Evolutionary conservation across 1,284 basidiomycete species (phyloP), one percentile per base, ranked within the genome.

Genomic region (Coniferiporia sulphurascens): DNA sequence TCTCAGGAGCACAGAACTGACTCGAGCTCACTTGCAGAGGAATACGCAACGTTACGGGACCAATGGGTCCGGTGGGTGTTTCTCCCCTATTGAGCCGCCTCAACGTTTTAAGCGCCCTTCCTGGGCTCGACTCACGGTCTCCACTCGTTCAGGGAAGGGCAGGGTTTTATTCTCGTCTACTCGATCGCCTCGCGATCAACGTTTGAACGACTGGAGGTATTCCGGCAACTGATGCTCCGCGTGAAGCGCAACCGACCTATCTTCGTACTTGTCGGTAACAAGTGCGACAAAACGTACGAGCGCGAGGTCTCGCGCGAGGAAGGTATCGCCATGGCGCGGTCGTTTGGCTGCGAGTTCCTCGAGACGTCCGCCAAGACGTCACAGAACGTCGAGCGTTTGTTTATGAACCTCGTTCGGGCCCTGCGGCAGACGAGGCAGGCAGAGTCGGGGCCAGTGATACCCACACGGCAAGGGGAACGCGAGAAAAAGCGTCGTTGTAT

Each of bases 131-230:
- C 44, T 46, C 17, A n/a, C 19, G 19, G 1, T 44, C 36, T 45
- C 56, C 38, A 51, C 48, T 50, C 41, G 36, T 17, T 38, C 76
- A 95, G 96, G 55, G 97, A 98, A 73, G 96, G 97, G 63, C 95
- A 99, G 77, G 97, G 96, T 9, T 99, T 99, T 76, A 89, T 99
- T 64, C 85, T 99, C 60, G 97, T 99, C 60, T 99, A 99, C 78
- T 97, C 94, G 55, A 98, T 99, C 72, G 93, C 95, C 56, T 95
- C 94, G 49, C 85, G 94, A 70, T 87, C 88, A 67, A 95, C 95
- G 27, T 98, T 98, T 67, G 93, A 98, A 69, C 91, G 95, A 36
- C 86, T 96, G 62, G 91, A 94, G 69, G 89, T 93, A 65, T 98
- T 98, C 77, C 90, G 95, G 65, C 92, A 96, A 73, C 93, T 95